Percentiles rank a stretch among this genome's conserved stretches.
phyloP scores from a whole-genome alignment of 805 yeast species.

The Saturnispora quitensis region DNA sequence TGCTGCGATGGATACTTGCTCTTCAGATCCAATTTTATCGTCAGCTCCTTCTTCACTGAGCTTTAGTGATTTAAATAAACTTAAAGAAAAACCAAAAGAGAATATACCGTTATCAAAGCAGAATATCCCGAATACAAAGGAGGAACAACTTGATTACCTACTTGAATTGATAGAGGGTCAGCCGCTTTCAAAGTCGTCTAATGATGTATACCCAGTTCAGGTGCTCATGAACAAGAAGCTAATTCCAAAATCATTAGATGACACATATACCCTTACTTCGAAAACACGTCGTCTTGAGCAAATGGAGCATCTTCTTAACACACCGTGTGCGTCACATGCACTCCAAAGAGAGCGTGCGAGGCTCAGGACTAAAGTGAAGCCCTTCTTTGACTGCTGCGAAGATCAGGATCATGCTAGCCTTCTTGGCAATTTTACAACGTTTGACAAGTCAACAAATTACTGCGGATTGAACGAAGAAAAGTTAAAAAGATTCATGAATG shows the following conservation, averaged over 20 bases:
- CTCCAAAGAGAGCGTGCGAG: slow-evolving; percentile 34
- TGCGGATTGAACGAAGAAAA: slow-evolving; percentile 24
- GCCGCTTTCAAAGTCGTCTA: slow-evolving; percentile 11
- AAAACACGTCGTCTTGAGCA: slow-evolving; percentile 20
- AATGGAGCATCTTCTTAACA: slow-evolving; percentile 18
- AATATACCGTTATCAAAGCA: neutral
- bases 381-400: slow-evolving; percentile 45
- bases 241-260: slow-evolving; percentile 17
- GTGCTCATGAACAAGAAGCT: slow-evolving; percentile 15
- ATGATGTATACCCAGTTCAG: slow-evolving; percentile 19
- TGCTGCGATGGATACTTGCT: too few relatives aligned
- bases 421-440: slow-evolving; percentile 16
- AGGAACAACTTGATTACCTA: slow-evolving; percentile 14
- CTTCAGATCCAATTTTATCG: neutral
- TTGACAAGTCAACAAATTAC: slow-evolving; percentile 21
- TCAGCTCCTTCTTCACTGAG: neutral
- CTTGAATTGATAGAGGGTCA: slow-evolving; percentile 18
- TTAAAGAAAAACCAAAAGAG: neutral
- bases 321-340: slow-evolving; percentile 30
- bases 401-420: slow-evolving; percentile 29
- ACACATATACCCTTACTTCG: slow-evolving; percentile 24
- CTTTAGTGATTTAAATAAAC: neutral
- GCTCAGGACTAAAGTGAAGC: slow-evolving; percentile 30
- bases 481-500: slow-evolving; percentile 12
- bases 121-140: slow-evolving; percentile 17